Base-by-base conservation (phyloP, 805 yeast species). In the Ogataea minuta region DNA sequence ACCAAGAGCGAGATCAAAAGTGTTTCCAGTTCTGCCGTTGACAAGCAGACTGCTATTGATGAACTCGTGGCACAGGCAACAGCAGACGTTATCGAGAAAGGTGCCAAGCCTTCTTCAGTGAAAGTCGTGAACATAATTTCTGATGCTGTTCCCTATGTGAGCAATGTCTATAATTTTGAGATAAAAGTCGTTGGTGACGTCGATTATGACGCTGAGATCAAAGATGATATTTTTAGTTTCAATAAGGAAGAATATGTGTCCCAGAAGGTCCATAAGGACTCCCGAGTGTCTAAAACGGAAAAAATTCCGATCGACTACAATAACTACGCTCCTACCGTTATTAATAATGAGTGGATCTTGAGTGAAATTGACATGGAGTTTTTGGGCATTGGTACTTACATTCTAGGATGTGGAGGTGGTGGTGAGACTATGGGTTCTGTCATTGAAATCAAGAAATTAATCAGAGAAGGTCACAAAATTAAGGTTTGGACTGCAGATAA, bases 331-430 rank as follows among this genome's bases (percentile, higher is more conserved):
- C 54, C 54, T 4, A 16, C 20, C 3, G 47, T 41, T 29, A 43
- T 23, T 39, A 49, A 23, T 46, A 59, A 28, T 57, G 44, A 55
- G 52, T 70, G 74, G 74, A 46, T 57, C 4, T 39, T 69, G 9
- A 56, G 65, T 4, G 72, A 62, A 43, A 52, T 52, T 7, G 76
- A 71, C 50, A 45, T 71, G 67, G 74, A 69, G 24, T 60, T 61
- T 38, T 49, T 71, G 9, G 52, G 66, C 20, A 59, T 64, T 36
- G 77, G 76, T 11, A 43, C 49, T 6, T 70, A 69, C 41, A 67
- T 70, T 30, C 59, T 71, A 4, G 76, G 75, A 3, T 66, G 72
- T 50, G 76, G 74, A 2, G 76, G 76, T 12, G 76, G 76, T 24
- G 75, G 76, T 30, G 62, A 64, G 30, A 43, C 75, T 20, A 63